Percentiles rank a stretch among this genome's conserved stretches.
These are phyloP conservation scores for Suhomyces atakaporum DNA, from an alignment of 1,139 yeast species.

Conservation along the genomic window DNA sequence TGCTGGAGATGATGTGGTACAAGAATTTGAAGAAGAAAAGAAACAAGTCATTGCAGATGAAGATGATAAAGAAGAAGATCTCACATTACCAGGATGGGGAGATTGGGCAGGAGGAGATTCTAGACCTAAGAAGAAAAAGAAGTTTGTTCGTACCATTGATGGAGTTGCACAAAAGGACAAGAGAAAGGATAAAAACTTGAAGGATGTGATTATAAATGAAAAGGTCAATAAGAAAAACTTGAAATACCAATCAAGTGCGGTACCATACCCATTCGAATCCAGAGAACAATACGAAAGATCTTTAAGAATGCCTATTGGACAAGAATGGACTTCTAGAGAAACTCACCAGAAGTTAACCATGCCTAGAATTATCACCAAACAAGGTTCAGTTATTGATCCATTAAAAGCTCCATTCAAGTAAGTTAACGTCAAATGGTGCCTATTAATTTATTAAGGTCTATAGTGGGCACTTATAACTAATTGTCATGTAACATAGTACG, in stretches of 20 bases:
- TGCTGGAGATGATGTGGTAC: slow-evolving; percentile 93
- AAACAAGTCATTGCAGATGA: slow-evolving; percentile 68
- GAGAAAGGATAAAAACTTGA: slow-evolving; percentile 74
- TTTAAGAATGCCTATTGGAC: slow-evolving; percentile 94
- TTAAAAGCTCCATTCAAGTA: slow-evolving; percentile 68
- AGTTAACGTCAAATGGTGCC: slow-evolving; percentile 6
- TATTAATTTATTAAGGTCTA: slow-evolving; percentile 7
- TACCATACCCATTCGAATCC: slow-evolving; percentile 92
- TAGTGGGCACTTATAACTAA: too few relatives aligned
- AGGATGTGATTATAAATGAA: slow-evolving; percentile 88
- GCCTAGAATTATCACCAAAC: slow-evolving; percentile 85
- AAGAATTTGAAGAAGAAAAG: slow-evolving; percentile 78
- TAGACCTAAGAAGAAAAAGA: slow-evolving; percentile 53
- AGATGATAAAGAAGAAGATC: slow-evolving; percentile 83
- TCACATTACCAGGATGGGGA: slow-evolving; percentile 95
- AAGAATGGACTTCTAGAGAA: slow-evolving; percentile 90
- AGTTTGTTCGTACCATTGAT: slow-evolving; percentile 64
- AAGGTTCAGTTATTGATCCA: slow-evolving; percentile 91
- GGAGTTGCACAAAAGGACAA: slow-evolving; percentile 73
- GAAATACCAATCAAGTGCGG: slow-evolving; percentile 81
- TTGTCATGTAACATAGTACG: not conserved
- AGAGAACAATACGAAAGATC: slow-evolving; percentile 94
- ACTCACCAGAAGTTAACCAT: slow-evolving; percentile 86
- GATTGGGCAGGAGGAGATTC: slow-evolving; percentile 73
- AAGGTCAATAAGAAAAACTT: slow-evolving; percentile 78